Conservation (phyloP, 495 filamentous ascomycete species). For the Tuber magnatum region DNA sequence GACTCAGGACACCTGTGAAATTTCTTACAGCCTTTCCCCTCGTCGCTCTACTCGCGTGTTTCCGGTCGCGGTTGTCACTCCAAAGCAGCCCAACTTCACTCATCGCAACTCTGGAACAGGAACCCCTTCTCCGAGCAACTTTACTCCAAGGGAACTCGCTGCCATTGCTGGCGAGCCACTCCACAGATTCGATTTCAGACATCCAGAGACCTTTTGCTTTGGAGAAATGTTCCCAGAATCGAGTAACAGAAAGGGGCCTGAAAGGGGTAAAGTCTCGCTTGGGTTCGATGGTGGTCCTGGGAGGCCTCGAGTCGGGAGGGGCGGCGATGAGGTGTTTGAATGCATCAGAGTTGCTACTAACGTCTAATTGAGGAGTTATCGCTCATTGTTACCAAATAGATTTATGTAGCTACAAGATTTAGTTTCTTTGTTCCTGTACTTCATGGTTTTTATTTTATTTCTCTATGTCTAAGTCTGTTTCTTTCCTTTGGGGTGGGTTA, state of each 20-base stretch:
- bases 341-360: conserved; percentile 7
- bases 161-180: conserved; percentile 19
- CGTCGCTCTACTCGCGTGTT: conserved; percentile 12
- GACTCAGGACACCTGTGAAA: not conserved
- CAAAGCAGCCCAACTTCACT: conserved; percentile 2
- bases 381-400: conserved; percentile 1
- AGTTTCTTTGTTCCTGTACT: not conserved
- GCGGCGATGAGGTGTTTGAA: conserved; percentile 10
- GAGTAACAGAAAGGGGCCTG: not conserved
- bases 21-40: conserved; percentile 15
- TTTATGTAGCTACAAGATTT: not conserved
- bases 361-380: conserved; percentile 1
- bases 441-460: not conserved
- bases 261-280: not conserved
- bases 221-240: conserved; percentile 7
- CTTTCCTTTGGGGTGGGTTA: not conserved
- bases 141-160: conserved; percentile 14
- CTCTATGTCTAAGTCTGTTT: conserved; percentile 1
- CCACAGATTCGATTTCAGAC: conserved; percentile 6
- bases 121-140: not conserved
- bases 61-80: not conserved
- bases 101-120: not conserved
- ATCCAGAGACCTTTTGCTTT: conserved; percentile 3
- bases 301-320: not conserved
- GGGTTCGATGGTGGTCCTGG: conserved; percentile 8